Conservation (phyloP, 2,329 filamentous ascomycete species). For the Parasarocladium wereldwijsianum region DNA sequence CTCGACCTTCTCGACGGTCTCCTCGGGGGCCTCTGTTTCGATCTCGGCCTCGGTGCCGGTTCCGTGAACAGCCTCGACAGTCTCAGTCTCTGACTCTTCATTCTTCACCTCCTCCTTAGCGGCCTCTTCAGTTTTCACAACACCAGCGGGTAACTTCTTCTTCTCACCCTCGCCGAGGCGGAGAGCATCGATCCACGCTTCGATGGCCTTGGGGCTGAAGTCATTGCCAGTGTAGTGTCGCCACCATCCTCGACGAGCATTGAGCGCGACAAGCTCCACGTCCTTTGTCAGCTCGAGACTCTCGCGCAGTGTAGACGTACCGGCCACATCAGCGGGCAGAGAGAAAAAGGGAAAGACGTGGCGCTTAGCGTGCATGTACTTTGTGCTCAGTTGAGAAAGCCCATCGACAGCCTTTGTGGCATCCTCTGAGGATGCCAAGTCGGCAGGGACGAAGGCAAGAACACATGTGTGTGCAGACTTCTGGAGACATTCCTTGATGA, state of each 20-base stretch:
- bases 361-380: conserved; percentile 50
- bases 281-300: conserved; percentile 43
- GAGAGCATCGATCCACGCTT: conserved; percentile 83
- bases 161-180: conserved; percentile 77
- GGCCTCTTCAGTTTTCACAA: conserved; percentile 27
- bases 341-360: conserved; percentile 75
- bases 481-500: conserved; percentile 59
- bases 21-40: conserved; percentile 14
- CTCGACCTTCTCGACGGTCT: conserved; percentile 8
- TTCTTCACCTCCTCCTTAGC: conserved; percentile 10
- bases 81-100: conserved; percentile 5
- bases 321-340: conserved; percentile 38
- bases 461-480: conserved; percentile 71
- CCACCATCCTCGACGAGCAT: conserved; percentile 79
- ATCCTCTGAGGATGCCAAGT: conserved; percentile 31
- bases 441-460: conserved; percentile 52
- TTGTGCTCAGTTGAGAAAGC: conserved; percentile 61
- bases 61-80: conserved; percentile 7
- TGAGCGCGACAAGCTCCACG: conserved; percentile 66
- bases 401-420: conserved; percentile 43
- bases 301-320: conserved; percentile 25
- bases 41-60: conserved; percentile 14
- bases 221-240: conserved; percentile 53
- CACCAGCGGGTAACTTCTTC: conserved; percentile 52
- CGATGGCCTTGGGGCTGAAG: conserved; percentile 48